phyloP scores from a whole-genome alignment of 768 basidiomycete species.

The Calocybe cyanea region DNA sequence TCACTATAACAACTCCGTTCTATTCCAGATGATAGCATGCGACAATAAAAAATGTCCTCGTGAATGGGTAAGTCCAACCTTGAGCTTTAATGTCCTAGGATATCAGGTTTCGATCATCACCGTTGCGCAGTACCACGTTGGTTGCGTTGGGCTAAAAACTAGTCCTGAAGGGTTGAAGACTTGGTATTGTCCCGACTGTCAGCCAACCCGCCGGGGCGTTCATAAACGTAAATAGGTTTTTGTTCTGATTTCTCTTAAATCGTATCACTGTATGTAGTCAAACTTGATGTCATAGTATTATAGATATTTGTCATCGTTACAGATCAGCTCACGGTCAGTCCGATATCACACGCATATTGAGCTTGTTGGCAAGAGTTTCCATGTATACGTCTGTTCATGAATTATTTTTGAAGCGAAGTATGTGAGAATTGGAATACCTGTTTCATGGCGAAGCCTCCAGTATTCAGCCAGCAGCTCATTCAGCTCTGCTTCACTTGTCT shows the following conservation, averaged over 20 bases:
- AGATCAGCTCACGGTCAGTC: conserved; percentile 9
- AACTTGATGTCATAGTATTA: background rate
- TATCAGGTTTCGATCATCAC: background rate
- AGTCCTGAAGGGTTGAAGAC: conserved; percentile 48
- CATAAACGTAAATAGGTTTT: conserved; percentile 18
- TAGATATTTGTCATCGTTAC: background rate
- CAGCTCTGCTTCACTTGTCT: conserved; percentile 72
- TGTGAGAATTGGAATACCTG: conserved; percentile 40
- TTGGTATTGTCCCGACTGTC: conserved; percentile 75
- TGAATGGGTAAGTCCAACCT: conserved; percentile 73
- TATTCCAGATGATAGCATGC: conserved; percentile 80
- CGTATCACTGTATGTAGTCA: background rate
- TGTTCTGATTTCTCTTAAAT: background rate
- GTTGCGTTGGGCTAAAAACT: conserved; percentile 57
- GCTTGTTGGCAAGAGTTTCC: conserved; percentile 80
- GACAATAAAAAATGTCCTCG: conserved; percentile 65
- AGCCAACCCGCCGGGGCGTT: conserved; percentile 30
- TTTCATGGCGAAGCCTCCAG: conserved; percentile 73
- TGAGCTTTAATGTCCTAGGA: background rate
- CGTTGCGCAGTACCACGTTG: conserved; percentile 61
- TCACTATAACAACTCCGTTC: background rate
- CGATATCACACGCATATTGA: conserved; percentile 50
- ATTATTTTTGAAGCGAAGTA: conserved; percentile 4
- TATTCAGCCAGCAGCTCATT: conserved; percentile 80
- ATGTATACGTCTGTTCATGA: conserved; percentile 67